Evolutionary conservation across 768 basidiomycete species (phyloP).

Genomic region (Butyriboletus loyo): DNA sequence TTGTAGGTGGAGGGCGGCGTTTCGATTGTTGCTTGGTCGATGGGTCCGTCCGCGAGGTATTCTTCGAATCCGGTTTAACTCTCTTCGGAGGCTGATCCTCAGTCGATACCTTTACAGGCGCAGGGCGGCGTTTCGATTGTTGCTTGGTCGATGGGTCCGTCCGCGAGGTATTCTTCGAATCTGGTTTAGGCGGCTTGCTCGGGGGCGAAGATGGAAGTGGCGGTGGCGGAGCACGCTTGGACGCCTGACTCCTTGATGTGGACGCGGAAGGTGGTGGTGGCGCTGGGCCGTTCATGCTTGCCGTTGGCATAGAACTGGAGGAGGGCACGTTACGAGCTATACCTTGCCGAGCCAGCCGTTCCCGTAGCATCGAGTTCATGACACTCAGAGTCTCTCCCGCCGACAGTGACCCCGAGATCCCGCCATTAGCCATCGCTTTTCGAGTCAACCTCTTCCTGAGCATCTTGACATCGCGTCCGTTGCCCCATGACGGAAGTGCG

Average conservation of each 20-base stretch:
- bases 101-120: neutral
- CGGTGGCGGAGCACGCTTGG: constrained; percentile 22
- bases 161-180: too few relatives aligned
- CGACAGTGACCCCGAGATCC: constrained; percentile 22
- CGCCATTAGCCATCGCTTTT: constrained; percentile 28
- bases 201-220: constrained; percentile 9
- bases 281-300: constrained; percentile 19
- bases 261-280: constrained; percentile 21
- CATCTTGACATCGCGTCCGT: constrained; percentile 61
- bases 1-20: neutral
- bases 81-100: constrained; percentile 7
- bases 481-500: constrained; percentile 58
- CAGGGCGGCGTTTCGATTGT: neutral
- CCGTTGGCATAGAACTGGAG: constrained; percentile 13
- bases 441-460: constrained; percentile 49
- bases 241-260: constrained; percentile 13
- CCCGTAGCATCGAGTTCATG: constrained; percentile 20
- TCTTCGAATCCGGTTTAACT: neutral
- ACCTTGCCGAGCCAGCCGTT: constrained; percentile 20
- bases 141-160: too few relatives aligned
- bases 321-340: neutral
- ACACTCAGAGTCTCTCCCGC: constrained; percentile 31
- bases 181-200: constrained; percentile 4
- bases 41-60: neutral
- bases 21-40: neutral